phyloP scores from a whole-genome alignment of 2,329 filamentous ascomycete genomes.

The Torrubiella hemipterigena region DNA sequence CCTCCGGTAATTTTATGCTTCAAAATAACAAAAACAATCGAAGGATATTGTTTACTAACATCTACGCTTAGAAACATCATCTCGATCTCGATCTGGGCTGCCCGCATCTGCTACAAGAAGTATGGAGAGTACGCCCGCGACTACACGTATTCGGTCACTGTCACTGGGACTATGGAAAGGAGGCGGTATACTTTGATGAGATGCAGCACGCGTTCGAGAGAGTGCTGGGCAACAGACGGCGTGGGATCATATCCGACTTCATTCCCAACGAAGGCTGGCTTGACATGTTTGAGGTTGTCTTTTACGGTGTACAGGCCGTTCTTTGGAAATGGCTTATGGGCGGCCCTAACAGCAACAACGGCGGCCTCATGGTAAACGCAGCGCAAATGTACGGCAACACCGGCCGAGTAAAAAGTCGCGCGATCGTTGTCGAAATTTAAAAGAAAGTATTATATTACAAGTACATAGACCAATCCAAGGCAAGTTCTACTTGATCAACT shows the following conservation, averaged over 20 bases:
- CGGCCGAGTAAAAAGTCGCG: slow-evolving; percentile 30
- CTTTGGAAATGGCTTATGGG: slow-evolving; percentile 46
- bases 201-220: slow-evolving; percentile 60
- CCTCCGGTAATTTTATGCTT: slow-evolving; percentile 43
- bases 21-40: not conserved
- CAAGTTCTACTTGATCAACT: too few species aligned
- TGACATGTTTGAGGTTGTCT: slow-evolving; percentile 30
- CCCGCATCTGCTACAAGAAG: slow-evolving; percentile 55
- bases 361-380: slow-evolving; percentile 44
- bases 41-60: slow-evolving; percentile 1
- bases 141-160: slow-evolving; percentile 81
- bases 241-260: slow-evolving; percentile 32
- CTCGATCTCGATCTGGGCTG: slow-evolving; percentile 60
- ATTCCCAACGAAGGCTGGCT: slow-evolving; percentile 33
- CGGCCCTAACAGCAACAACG: slow-evolving; percentile 35
- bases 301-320: slow-evolving; percentile 32
- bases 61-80: slow-evolving; percentile 43
- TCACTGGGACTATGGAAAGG: slow-evolving; percentile 61
- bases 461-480: too few species aligned
- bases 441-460: too few species aligned
- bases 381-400: slow-evolving; percentile 43
- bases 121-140: slow-evolving; percentile 61
- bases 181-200: slow-evolving; percentile 63
- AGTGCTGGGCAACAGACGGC: slow-evolving; percentile 34
- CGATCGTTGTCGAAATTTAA: slow-evolving; percentile 23